Conservation (phyloP, 2,329 filamentous ascomycete genomes). For the Penicillium sp. region DNA sequence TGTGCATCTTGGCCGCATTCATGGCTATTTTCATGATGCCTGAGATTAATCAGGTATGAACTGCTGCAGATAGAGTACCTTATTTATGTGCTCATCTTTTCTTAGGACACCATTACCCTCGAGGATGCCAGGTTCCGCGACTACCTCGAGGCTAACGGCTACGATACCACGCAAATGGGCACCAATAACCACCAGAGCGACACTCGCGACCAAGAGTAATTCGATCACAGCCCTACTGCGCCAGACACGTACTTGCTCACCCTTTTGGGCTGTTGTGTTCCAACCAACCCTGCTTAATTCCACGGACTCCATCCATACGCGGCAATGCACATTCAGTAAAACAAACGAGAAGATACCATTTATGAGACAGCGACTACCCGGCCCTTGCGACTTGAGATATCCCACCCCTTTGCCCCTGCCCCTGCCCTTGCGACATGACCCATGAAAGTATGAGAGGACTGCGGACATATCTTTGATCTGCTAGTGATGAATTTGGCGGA, state of each 20-base stretch:
- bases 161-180: slow-evolving; percentile 65
- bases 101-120: slow-evolving; percentile 72
- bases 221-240: neutral
- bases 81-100: slow-evolving; percentile 22
- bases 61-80: neutral
- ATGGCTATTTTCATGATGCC: slow-evolving; percentile 70
- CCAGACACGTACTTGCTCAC: neutral
- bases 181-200: slow-evolving; percentile 20
- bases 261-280: neutral
- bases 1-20: slow-evolving; percentile 73
- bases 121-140: slow-evolving; percentile 75
- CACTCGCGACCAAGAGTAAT: slow-evolving; percentile 2
- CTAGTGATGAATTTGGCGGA: slow-evolving; percentile 11
- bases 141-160: slow-evolving; percentile 72
- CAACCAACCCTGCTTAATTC: neutral
- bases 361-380: slow-evolving; percentile 11
- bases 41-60: slow-evolving; percentile 60
- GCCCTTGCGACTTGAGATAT: slow-evolving; percentile 14
- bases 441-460: neutral
- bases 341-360: neutral
- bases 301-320: slow-evolving; percentile 10
- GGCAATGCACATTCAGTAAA: slow-evolving; percentile 6
- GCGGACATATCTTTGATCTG: slow-evolving; percentile 16
- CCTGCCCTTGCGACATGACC: slow-evolving; percentile 4
- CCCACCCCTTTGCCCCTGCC: neutral